Conservation (phyloP, 139 green algal genomes). For the Tetraselmis striata region DNA sequence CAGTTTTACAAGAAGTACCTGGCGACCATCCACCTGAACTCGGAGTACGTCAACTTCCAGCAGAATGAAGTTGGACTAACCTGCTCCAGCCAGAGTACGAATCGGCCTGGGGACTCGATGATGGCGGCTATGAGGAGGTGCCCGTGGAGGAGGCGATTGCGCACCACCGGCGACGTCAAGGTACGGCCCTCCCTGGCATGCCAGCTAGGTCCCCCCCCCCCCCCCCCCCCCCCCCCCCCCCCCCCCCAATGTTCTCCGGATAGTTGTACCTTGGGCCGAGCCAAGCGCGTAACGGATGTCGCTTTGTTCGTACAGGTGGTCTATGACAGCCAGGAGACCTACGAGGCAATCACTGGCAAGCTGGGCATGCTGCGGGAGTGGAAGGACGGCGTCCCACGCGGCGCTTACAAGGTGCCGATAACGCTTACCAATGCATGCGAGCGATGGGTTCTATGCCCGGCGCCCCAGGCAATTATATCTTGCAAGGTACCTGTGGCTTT, state of each 20-base stretch:
- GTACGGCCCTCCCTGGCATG: not conserved
- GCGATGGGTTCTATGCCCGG: too few relatives aligned
- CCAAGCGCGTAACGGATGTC: too few relatives aligned
- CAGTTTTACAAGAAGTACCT: conserved; percentile 36
- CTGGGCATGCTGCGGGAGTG: conserved; percentile 15
- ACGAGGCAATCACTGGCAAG: conserved; percentile 17
- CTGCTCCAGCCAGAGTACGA: conserved; percentile 13
- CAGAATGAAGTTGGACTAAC: conserved; percentile 22
- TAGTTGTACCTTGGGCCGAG: too few relatives aligned
- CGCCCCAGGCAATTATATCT: too few relatives aligned
- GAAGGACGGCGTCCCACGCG: conserved; percentile 38
- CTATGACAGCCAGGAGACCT: conserved; percentile 29
- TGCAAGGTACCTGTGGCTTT: too few relatives aligned
- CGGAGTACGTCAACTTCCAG: conserved; percentile 25
- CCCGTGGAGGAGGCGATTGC: not conserved
- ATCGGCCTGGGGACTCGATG: not conserved
- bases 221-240: too few relatives aligned
- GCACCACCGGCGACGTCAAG: not conserved
- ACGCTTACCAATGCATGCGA: too few relatives aligned
- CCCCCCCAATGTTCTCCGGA: too few relatives aligned
- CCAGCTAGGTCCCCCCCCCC: too few relatives aligned
- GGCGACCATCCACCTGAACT: conserved; percentile 32
- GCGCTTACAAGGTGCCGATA: conserved; percentile 20
- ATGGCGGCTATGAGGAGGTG: not conserved
- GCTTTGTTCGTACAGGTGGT: too few relatives aligned